phyloP scores from a whole-genome alignment of 352 stramenopile species.

The Phytopythium mirpurense region DNA sequence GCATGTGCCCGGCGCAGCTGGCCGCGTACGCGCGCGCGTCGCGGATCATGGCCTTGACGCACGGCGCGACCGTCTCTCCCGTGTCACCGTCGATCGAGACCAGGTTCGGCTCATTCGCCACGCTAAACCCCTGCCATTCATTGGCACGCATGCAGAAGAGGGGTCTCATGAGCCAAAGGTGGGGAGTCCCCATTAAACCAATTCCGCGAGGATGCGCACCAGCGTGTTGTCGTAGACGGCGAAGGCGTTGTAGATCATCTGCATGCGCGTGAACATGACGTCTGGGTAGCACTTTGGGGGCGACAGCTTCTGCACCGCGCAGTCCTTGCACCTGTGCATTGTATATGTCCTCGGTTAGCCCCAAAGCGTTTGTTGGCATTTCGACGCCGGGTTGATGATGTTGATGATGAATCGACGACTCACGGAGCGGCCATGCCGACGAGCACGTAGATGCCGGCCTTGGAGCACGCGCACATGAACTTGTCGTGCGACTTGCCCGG shows the following conservation, averaged over 20 bases:
- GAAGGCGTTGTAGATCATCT: slow-evolving; percentile 69
- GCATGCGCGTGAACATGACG: slow-evolving; percentile 41
- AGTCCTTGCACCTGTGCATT: slow-evolving; percentile 47
- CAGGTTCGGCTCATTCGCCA: slow-evolving; percentile 62
- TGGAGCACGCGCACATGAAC: slow-evolving; percentile 67
- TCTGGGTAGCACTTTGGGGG: slow-evolving; percentile 46
- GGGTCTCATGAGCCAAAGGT: too few relatives aligned
- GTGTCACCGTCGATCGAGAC: slow-evolving; percentile 18
- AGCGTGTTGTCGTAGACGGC: slow-evolving; percentile 71
- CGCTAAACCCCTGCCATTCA: slow-evolving; percentile 41
- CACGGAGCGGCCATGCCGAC: slow-evolving; percentile 58
- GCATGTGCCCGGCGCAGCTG: slow-evolving; percentile 32
- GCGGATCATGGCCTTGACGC: slow-evolving; percentile 60
- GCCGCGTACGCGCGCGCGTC: slow-evolving; percentile 45
- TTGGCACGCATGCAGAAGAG: too few relatives aligned
- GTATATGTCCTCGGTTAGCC: slow-evolving; percentile 18
- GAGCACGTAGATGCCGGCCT: slow-evolving; percentile 73
- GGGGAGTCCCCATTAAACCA: too few relatives aligned
- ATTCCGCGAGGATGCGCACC: too few relatives aligned
- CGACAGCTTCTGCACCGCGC: slow-evolving; percentile 34
- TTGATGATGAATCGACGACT: too few relatives aligned
- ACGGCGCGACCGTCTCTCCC: slow-evolving; percentile 34
- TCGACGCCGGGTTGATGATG: slow-evolving; percentile 10
- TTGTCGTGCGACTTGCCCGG: slow-evolving; percentile 60
- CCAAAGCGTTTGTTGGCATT: slow-evolving; percentile 69